Evolutionary conservation across 1,139 yeast species (phyloP), one percentile per base, ranked within the genome.

Genomic region (Casaregolazyma lundiana): DNA sequence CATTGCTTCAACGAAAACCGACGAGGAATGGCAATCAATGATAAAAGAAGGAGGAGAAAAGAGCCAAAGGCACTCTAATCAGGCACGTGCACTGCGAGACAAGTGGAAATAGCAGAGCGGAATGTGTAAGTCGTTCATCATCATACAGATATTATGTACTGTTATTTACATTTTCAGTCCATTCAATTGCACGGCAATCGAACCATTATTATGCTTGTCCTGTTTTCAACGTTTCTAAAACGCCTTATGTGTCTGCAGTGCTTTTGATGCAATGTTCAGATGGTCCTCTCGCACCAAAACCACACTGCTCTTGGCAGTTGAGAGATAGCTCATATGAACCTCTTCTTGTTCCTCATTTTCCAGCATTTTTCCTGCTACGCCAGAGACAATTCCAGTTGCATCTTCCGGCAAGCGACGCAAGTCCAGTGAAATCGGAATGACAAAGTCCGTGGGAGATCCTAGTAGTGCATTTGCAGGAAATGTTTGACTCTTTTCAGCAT

Each of bases 321-420:
- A 78, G 22, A 81, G 64, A 54, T 81, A 81, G 56, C 76, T 75
- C 78, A 81, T 76, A 50, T 80, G 82, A 32, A 55, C 44, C 22
- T 41, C 45, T 8, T 35, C 30, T 11, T 37, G 35, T 11, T 35
- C 49, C 19, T 41, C 46, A 17, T 45, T 34, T 34, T 49, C 67
- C 30, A 77, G 75, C 51, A 79, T 81, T 24, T 56, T 51, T 45
- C 77, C 68, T 0, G 87, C 84, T 26, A 81, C 73, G 1, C 86
- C 85, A 0, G 85, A 80, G 1, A 81, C 86, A 46, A 81, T 79
- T 43, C 87, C 87, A 6, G 83, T 79, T 5, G 80, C 71, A 58
- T 80, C 81, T 38, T 78, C 65, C 0, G 86, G 86, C 32, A 81
- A 62, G 22, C 64, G 64, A n/a, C 74, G 67, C 49, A 81, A 70